phyloP scores from a whole-genome alignment of 1,284 basidiomycete genomes.

The Melampsora allii-populina region DNA sequence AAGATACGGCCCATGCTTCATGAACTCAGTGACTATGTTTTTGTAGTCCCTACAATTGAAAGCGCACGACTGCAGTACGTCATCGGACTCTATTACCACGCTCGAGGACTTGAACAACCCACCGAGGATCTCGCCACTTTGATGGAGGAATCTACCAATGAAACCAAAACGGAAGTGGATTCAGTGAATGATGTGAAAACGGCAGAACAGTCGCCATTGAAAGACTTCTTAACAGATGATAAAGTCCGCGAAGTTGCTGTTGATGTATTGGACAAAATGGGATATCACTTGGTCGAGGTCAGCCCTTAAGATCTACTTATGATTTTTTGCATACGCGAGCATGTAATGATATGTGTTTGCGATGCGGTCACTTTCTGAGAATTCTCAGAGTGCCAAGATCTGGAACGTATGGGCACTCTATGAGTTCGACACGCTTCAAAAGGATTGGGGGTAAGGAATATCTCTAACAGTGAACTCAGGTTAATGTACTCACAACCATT shows the following conservation, averaged over 20 bases:
- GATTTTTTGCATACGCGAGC: background rate
- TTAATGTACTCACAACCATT: background rate
- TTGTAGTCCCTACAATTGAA: slow-evolving; percentile 31
- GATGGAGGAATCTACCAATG: slow-evolving; percentile 25
- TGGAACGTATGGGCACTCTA: slow-evolving; percentile 42
- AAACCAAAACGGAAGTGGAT: slow-evolving; percentile 3
- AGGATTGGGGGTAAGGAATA: slow-evolving; percentile 21
- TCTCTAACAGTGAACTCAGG: background rate
- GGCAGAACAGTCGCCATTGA: slow-evolving; percentile 8
- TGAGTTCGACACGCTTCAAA: slow-evolving; percentile 14
- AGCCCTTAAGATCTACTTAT: background rate
- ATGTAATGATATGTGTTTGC: background rate
- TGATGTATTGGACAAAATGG: slow-evolving; percentile 39
- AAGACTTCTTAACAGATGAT: slow-evolving; percentile 19
- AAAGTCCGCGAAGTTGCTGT: slow-evolving; percentile 32
- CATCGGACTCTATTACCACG: slow-evolving; percentile 22
- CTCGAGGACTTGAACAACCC: slow-evolving; percentile 18
- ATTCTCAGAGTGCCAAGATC: slow-evolving; percentile 27
- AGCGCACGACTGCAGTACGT: slow-evolving; percentile 17
- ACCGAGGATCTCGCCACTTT: slow-evolving; percentile 16
- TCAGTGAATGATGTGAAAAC: background rate
- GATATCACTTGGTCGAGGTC: slow-evolving; percentile 42
- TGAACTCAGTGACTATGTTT: background rate
- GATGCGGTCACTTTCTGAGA: background rate
- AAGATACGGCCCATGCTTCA: background rate